phyloP scores from a whole-genome alignment of 2,329 filamentous ascomycete genomes.

The Colletotrichum filicis region DNA sequence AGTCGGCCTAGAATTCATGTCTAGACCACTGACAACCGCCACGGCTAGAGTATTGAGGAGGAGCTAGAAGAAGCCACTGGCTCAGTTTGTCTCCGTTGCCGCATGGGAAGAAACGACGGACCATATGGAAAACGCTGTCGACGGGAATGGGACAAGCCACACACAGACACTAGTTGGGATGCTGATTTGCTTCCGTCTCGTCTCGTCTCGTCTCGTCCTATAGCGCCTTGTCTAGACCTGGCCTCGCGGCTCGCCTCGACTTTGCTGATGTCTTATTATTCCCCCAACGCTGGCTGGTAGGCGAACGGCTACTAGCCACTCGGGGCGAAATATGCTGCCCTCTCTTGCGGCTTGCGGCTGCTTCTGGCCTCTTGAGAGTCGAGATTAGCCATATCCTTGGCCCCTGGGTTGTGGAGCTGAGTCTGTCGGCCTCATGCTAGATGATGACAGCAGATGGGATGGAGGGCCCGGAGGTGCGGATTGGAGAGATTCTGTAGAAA shows the following conservation, averaged over 20 bases:
- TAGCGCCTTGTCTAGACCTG: slow-evolving; percentile 26
- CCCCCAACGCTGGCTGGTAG: slow-evolving; percentile 17
- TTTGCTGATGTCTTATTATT: slow-evolving; percentile 29
- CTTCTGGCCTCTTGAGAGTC: no score
- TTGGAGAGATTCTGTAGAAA: slow-evolving; percentile 27
- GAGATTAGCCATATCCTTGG: background rate
- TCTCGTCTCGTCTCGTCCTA: slow-evolving; percentile 34
- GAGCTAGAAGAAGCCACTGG: slow-evolving; percentile 32
- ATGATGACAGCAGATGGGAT: background rate
- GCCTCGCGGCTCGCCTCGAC: slow-evolving; percentile 22
- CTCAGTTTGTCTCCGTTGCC: slow-evolving; percentile 31
- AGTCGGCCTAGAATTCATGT: slow-evolving; percentile 18
- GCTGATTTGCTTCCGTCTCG: slow-evolving; percentile 35
- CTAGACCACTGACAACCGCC: slow-evolving; percentile 27
- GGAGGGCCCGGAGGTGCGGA: slow-evolving; percentile 10
- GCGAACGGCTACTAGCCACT: slow-evolving; percentile 30
- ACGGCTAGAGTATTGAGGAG: slow-evolving; percentile 24
- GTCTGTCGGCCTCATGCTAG: slow-evolving; percentile 13
- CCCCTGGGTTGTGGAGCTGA: background rate
- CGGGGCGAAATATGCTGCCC: background rate
- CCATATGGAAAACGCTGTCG: slow-evolving; percentile 18
- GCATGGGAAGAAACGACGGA: slow-evolving; percentile 31
- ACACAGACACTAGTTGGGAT: slow-evolving; percentile 29
- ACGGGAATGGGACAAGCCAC: slow-evolving; percentile 34
- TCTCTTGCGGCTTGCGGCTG: background rate